A percentile compares a stretch with the other conserved stretches of the same genome.
These are phyloP conservation scores for Sordariomycetes sp. DNA, from an alignment of 2,329 filamentous ascomycete species.

Conservation along the genomic window DNA sequence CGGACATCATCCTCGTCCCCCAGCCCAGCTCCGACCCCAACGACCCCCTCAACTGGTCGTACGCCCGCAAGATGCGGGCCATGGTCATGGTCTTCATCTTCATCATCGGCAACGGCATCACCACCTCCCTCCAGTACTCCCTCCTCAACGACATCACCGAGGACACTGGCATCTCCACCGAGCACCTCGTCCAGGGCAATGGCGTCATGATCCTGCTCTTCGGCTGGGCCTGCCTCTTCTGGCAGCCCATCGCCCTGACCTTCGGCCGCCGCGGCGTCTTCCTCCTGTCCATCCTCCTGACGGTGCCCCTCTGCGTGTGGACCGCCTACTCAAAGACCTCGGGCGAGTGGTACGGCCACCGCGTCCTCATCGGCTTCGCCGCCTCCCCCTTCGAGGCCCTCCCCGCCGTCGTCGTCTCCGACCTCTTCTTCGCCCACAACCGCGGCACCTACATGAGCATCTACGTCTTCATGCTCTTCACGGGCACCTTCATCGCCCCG, in stretches of 20 bases:
- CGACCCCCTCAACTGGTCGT: constrained; percentile 37
- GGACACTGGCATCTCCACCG: constrained; percentile 26
- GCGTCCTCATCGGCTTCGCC: constrained; percentile 15
- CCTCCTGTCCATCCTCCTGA: constrained; percentile 21
- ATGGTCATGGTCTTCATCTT: constrained; percentile 17
- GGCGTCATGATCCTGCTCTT: constrained; percentile 38
- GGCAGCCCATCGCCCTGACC: constrained; percentile 36
- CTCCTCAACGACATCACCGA: constrained; percentile 25
- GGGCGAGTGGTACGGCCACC: constrained; percentile 14
- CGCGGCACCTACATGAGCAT: constrained; percentile 24
- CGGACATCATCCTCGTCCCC: constrained; percentile 37
- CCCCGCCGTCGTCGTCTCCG: constrained; percentile 16
- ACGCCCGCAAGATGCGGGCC: constrained; percentile 26
- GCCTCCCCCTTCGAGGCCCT: constrained; percentile 16
- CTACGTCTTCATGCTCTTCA: constrained; percentile 28
- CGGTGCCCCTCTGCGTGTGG: constrained; percentile 15
- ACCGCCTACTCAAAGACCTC: constrained; percentile 11
- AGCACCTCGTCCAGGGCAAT: constrained; percentile 31
- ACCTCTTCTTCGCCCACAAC: constrained; percentile 28
- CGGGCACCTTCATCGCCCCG: constrained; percentile 30
- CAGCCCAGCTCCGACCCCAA: constrained; percentile 37
- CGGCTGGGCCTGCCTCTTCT: constrained; percentile 35
- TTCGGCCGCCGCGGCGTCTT: constrained; percentile 36
- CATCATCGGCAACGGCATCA: constrained; percentile 9
- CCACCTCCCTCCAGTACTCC: constrained; percentile 17